Evolutionary conservation across 1,284 basidiomycete genomes (phyloP), one percentile per base, ranked within the genome.

Genomic region (Malassezia nana): DNA sequence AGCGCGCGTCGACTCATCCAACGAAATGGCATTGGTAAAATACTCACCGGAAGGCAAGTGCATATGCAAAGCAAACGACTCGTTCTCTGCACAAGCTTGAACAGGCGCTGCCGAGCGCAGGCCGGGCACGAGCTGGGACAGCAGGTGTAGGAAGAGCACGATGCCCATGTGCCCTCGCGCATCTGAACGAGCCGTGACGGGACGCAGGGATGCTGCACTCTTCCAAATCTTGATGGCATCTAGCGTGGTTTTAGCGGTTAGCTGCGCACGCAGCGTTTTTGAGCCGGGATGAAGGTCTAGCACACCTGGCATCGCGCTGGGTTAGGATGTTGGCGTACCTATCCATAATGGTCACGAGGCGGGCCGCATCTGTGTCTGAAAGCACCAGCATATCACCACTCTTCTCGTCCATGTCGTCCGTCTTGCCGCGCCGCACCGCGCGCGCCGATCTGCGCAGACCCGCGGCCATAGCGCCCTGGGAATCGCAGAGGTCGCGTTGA

Each of bases 41-140:
- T 67, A 72, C 50, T 72, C 68, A 24, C 68, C 65, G 13, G 54
- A 49, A 4, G 69, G 65, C 16, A 72, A 58, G 10, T 56, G 63
- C 66, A 71, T 72, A 42, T 72, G 69, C 52, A 72, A 51, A 10
- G 68, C 67, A 41, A 63, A 67, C 31, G 41, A 8, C 4, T 35
- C 33, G 2, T 38, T 39, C 4, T 18, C 13, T 31, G 15, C 5
- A 9, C 18, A 6, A 20, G 29, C 15, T 22, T 25, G 24, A 12
- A 31, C 28, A 40, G 28, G 18, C 33, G 30, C 8, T 28, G 25
- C 25, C 20, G 1, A 4, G 30, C 9, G 4, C n/a, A 20, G n/a
- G 32, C 22, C 26, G 1, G 25, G 20, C 24, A 41, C 39, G 13
- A 54, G 46, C 24, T 48, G 32, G 13, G 4, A 9, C 25, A 56